Percentiles rank a stretch among this genome's conserved stretches.
Conservation (phyloP, 2,329 filamentous ascomycete species). For the Neocucurbitaria cava region DNA sequence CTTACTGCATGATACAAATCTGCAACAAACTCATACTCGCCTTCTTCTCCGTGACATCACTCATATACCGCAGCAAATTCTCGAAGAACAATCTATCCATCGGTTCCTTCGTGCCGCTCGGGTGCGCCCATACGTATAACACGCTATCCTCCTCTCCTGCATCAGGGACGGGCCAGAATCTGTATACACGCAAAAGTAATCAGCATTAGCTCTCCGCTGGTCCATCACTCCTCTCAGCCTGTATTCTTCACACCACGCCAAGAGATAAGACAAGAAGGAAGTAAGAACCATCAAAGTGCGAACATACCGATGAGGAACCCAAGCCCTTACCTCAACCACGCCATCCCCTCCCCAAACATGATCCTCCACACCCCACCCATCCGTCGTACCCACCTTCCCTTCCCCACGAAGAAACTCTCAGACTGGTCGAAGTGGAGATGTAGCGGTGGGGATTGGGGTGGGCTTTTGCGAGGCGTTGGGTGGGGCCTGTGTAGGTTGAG, state of each 20-base stretch:
- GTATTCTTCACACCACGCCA: neutral
- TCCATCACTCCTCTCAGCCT: no score
- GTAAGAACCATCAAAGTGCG: no score
- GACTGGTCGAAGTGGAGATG: slow-evolving; percentile 27
- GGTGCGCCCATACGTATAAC: slow-evolving; percentile 24
- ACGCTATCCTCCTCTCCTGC: slow-evolving; percentile 12
- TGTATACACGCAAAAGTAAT: neutral
- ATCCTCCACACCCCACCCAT: slow-evolving; percentile 11
- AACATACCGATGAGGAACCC: slow-evolving; percentile 14
- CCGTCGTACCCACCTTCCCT: slow-evolving; percentile 20
- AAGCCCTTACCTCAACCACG: slow-evolving; percentile 13
- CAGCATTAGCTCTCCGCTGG: neutral
- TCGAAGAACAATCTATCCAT: slow-evolving; percentile 27
- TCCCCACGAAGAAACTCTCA: slow-evolving; percentile 16
- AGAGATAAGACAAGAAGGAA: no score
- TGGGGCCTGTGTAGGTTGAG: slow-evolving; percentile 12
- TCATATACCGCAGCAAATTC: slow-evolving; percentile 17
- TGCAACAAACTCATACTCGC: slow-evolving; percentile 15
- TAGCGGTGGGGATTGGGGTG: slow-evolving; percentile 22
- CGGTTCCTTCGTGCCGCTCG: slow-evolving; percentile 9
- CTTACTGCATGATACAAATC: slow-evolving; percentile 24
- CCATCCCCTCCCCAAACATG: slow-evolving; percentile 4
- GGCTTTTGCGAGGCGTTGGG: slow-evolving; percentile 8
- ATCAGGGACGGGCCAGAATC: slow-evolving; percentile 15
- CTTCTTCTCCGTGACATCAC: slow-evolving; percentile 21